phyloP scores from a whole-genome alignment of 306 rosid species.

The Mimosa bimucronata region DNA sequence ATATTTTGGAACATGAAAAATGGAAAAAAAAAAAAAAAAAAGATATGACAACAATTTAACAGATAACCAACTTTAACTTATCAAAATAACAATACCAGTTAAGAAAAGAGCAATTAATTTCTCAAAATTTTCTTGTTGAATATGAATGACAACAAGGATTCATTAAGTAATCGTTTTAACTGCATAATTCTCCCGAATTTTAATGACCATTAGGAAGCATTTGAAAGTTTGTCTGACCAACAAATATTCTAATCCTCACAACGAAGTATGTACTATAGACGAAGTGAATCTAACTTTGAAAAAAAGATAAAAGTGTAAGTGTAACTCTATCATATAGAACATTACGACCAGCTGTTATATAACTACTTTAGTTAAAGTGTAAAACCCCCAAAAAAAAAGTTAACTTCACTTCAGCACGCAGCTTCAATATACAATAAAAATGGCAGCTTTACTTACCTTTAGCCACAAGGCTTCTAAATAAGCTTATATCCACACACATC shows the following conservation, averaged over 20 bases:
- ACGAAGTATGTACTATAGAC: slow-evolving; percentile 26
- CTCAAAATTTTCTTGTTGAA: too few relatives aligned
- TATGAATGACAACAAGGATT: too few relatives aligned
- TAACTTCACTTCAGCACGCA: slow-evolving; percentile 1
- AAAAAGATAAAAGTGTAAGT: background rate
- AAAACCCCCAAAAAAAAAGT: background rate
- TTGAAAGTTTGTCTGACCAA: too few relatives aligned
- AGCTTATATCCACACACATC: background rate
- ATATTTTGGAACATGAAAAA: too few relatives aligned
- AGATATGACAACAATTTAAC: too few relatives aligned
- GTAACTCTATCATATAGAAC: background rate
- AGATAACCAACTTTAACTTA: too few relatives aligned
- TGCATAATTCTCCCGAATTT: background rate
- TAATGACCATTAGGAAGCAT: too few relatives aligned
- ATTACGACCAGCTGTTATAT: background rate
- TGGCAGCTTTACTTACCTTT: background rate
- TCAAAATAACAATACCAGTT: too few relatives aligned
- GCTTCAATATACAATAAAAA: background rate
- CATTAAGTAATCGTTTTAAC: too few relatives aligned
- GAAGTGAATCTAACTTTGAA: background rate
- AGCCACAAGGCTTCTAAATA: background rate
- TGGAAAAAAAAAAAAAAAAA: too few relatives aligned
- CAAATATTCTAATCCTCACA: slow-evolving; percentile 38
- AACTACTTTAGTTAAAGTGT: slow-evolving; percentile 9
- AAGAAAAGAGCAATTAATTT: too few relatives aligned